A percentile compares a stretch with the other conserved stretches of the same genome.
Conservation (phyloP, 2,329 filamentous ascomycete genomes). For the Cladophialophora immunda region DNA sequence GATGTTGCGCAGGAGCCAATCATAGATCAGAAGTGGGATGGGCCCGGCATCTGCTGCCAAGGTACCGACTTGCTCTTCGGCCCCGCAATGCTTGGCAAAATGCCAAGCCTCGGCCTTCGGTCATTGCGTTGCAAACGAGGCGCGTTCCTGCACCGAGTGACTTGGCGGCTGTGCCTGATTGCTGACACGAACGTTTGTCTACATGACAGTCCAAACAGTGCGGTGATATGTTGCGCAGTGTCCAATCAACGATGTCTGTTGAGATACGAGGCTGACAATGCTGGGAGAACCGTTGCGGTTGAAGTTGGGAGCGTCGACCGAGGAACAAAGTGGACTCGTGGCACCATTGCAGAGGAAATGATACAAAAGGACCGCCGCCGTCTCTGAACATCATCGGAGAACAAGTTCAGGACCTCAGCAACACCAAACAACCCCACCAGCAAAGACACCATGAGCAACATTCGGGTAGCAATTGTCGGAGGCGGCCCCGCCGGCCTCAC, state of each 20-base stretch:
- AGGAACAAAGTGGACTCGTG: neutral
- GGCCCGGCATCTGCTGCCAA: neutral
- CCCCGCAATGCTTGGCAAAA: neutral
- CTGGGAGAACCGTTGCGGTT: neutral
- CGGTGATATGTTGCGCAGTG: neutral
- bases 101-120: conserved; percentile 15
- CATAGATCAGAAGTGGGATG: neutral
- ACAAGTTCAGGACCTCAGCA: neutral
- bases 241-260: neutral
- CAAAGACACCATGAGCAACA: conserved; percentile 33
- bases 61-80: neutral
- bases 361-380: neutral
- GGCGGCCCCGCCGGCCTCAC: conserved; percentile 61
- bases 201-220: neutral
- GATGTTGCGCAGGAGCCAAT: conserved; percentile 28
- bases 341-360: neutral
- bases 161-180: neutral
- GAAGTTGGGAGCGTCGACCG: neutral
- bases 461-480: conserved; percentile 58
- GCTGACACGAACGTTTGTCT: neutral
- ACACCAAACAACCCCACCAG: neutral
- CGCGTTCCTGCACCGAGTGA: conserved; percentile 9
- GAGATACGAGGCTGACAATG: neutral
- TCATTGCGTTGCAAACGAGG: conserved; percentile 15
- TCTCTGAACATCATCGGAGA: neutral